Percentiles rank a stretch among this genome's conserved stretches.
phyloP scores from a whole-genome alignment of 1,284 basidiomycete species.

The Mrakiaceae sp. region DNA sequence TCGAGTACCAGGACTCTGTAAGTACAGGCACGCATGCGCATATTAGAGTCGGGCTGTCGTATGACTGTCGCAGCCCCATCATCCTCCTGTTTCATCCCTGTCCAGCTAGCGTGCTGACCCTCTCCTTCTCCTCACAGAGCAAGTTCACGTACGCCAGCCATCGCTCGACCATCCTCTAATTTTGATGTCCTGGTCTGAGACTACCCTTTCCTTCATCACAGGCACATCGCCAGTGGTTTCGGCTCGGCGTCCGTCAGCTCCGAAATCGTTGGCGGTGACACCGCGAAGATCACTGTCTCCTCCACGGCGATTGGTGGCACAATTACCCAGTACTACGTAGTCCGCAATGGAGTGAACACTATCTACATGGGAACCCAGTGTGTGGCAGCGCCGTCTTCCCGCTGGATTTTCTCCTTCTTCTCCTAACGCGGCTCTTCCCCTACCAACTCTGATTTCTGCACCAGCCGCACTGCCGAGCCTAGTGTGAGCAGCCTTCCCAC shows the following conservation, averaged over 20 bases:
- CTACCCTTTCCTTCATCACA: not conserved
- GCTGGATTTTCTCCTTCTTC: too few relatives aligned
- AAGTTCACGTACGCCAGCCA: slow-evolving; percentile 19
- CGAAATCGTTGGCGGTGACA: slow-evolving; percentile 36
- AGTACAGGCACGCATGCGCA: not conserved
- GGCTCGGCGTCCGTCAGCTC: slow-evolving; percentile 40
- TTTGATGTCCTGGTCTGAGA: not conserved
- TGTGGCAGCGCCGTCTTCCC: too few relatives aligned
- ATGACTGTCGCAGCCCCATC: not conserved
- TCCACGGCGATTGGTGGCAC: slow-evolving; percentile 14
- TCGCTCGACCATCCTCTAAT: too few relatives aligned
- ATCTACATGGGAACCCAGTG: slow-evolving; percentile 24
- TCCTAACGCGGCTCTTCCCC: too few relatives aligned
- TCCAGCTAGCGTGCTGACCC: not conserved
- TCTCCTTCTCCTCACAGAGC: not conserved
- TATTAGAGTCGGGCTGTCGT: too few relatives aligned
- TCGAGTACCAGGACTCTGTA: slow-evolving; percentile 38
- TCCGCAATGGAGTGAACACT: slow-evolving; percentile 30
- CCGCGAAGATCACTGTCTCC: slow-evolving; percentile 23
- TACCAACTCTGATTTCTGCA: too few relatives aligned
- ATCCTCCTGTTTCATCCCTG: not conserved
- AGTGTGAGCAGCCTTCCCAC: not conserved
- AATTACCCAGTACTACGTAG: slow-evolving; percentile 28
- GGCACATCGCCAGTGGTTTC: slow-evolving; percentile 37
- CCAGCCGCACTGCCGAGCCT: slow-evolving; percentile 31